Conservation (phyloP, 768 basidiomycete species). For the Leccinum arenicola region DNA sequence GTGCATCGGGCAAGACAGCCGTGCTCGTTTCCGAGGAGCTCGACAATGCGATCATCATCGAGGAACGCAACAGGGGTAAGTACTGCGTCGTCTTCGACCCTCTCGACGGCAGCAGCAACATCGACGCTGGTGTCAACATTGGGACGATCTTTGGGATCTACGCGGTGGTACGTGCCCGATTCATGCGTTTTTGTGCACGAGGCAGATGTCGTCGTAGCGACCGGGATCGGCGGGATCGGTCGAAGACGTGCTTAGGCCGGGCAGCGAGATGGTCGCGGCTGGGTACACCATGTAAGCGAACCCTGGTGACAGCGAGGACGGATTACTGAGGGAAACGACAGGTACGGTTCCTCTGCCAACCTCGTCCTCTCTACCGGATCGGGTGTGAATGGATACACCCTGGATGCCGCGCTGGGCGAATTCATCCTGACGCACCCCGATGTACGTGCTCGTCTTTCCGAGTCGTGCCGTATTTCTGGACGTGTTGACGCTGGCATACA, state of each 20-base stretch:
- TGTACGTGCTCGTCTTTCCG: conserved; percentile 40
- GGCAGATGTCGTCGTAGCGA: conserved; percentile 40
- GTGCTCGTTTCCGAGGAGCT: conserved; percentile 97
- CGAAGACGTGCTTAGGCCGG: conserved; percentile 88
- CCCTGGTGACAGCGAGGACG: background rate
- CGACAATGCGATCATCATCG: conserved; percentile 90
- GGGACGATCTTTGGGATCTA: conserved; percentile 98
- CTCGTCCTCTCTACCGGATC: conserved; percentile 92
- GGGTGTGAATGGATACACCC: conserved; percentile 97
- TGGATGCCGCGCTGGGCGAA: conserved; percentile 93
- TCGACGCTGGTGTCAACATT: conserved; percentile 98
- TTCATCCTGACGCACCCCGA: conserved; percentile 99
- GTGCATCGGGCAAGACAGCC: conserved; percentile 94
- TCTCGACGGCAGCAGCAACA: conserved; percentile 93
- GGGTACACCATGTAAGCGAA: conserved; percentile 90
- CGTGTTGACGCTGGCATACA: conserved; percentile 26
- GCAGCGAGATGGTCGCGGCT: conserved; percentile 95
- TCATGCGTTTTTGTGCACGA: background rate
- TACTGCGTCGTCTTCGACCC: conserved; percentile 99
- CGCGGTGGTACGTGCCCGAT: conserved; percentile 61
- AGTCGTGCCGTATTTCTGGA: background rate
- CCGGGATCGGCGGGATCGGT: conserved; percentile 78
- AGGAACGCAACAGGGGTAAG: conserved; percentile 72
- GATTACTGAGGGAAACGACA: conserved; percentile 24
- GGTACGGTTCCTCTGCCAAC: conserved; percentile 95